Evolutionary conservation across 805 yeast genomes (phyloP).

Genomic region (Myxozyma neotropica): DNA sequence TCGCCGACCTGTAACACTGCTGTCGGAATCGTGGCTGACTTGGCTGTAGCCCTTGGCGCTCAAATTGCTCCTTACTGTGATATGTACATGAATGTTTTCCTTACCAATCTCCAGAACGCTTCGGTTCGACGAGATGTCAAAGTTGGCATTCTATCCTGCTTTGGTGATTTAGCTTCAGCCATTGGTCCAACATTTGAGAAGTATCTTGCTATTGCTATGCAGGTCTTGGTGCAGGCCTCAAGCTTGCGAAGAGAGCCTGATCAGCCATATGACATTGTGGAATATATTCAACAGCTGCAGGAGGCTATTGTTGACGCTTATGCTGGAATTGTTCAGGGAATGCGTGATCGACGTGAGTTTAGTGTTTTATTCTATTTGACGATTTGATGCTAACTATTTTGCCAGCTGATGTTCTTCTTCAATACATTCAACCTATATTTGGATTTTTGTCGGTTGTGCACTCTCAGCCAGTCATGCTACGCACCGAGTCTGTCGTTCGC

Average conservation of each 20-base stretch:
- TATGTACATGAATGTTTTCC: constrained; percentile 80
- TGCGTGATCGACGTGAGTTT: constrained; percentile 54
- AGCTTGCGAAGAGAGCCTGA: constrained; percentile 46
- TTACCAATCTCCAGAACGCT: constrained; percentile 59
- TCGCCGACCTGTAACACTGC: constrained; percentile 88
- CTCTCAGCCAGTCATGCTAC: constrained; percentile 59
- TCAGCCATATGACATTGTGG: constrained; percentile 70
- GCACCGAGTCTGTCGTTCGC: constrained; percentile 72
- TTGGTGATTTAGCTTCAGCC: constrained; percentile 93
- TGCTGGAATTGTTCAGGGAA: constrained; percentile 93
- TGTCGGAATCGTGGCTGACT: constrained; percentile 92
- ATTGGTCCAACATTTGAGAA: constrained; percentile 76
- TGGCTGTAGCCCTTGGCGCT: constrained; percentile 82
- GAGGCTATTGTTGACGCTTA: constrained; percentile 95
- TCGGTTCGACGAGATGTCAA: constrained; percentile 73
- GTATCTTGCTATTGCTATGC: constrained; percentile 78
- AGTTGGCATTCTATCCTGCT: constrained; percentile 86
- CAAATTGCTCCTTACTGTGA: constrained; percentile 73
- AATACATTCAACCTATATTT: constrained; percentile 70
- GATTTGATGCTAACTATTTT: neutral
- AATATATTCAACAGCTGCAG: constrained; percentile 68
- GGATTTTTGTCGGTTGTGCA: constrained; percentile 64
- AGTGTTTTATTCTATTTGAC: neutral
- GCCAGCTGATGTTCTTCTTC: constrained; percentile 57
- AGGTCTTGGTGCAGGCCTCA: constrained; percentile 53